Evolutionary conservation across 2,329 filamentous ascomycete species (phyloP), one percentile per base, ranked within the genome.

Genomic region (Hymenoscyphus scutula): DNA sequence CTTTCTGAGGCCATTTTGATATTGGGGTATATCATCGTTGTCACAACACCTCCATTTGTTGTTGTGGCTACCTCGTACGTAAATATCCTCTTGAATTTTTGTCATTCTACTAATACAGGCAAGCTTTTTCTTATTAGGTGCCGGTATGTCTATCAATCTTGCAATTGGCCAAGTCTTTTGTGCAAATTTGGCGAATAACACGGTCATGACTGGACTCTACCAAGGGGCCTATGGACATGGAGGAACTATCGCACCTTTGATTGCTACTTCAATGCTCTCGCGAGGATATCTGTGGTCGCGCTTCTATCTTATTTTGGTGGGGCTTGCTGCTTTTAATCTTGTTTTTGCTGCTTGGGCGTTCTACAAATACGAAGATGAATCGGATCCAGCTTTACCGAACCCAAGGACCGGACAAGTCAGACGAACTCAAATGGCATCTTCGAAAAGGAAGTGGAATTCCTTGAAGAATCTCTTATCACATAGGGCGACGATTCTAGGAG

Each of bases 241-340:
- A 32, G 88, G 85, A 51, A 85, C 75, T 0, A 70, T 86, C 7
- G 89, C 85, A 0, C 90, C 91, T 0, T 79, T 95, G 8, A 83
- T 91, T 19, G 90, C 61, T 89, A 86, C 70, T 85, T 86, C 27
- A 68, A 88, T 59, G 86, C 86, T 58, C 85, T 85, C 60, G 84
- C 74, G 1, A 69, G 87, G 17, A 87, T 85, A 0, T 89, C 89
- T 1, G 79, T 95, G n/a, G 90, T 86, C 84, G 32, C 80, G 84
- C 13, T 94, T 89, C 78, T 94, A 92, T 73, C 75, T 88, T 56
- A 77, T 94, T 32, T 81, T 83, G 0, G 77, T 92, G 8, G 81
- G 78, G 0, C 69, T 92, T 6, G 78, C 84, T 0, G 62, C 84
- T 0, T 65, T 83, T 45, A 88, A 85, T 65, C 76, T 86, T 19